A percentile compares a stretch with the other conserved stretches of the same genome.
phyloP scores from a whole-genome alignment of 2,329 filamentous ascomycete genomes.

The Passalora sequoiae region DNA sequence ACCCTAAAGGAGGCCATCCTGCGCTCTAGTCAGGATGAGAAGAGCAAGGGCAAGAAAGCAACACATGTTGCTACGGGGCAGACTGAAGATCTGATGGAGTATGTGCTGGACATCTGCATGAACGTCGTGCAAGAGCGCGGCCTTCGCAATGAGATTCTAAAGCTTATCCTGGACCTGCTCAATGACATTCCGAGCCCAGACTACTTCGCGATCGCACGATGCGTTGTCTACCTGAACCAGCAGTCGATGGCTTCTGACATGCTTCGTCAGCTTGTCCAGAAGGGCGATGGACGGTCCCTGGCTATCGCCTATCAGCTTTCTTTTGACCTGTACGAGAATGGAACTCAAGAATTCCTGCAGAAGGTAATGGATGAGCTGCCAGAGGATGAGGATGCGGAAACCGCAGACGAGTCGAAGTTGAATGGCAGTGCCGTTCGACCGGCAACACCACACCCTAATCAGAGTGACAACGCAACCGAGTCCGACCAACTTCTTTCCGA shows the following conservation, averaged over 20 bases:
- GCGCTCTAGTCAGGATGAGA: slow-evolving; percentile 81
- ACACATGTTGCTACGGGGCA: slow-evolving; percentile 52
- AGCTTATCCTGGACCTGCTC: slow-evolving; percentile 88
- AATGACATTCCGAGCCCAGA: slow-evolving; percentile 89
- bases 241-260: slow-evolving; percentile 86
- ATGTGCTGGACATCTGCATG: slow-evolving; percentile 93
- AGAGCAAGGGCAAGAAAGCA: slow-evolving; percentile 56
- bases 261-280: slow-evolving; percentile 72
- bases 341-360: slow-evolving; percentile 90
- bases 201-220: slow-evolving; percentile 97
- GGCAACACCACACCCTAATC: slow-evolving; percentile 29
- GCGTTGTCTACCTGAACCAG: slow-evolving; percentile 91
- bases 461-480: slow-evolving; percentile 50
- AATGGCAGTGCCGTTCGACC: slow-evolving; percentile 37
- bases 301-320: slow-evolving; percentile 94
- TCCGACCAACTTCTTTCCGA: slow-evolving; percentile 55
- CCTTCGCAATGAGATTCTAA: slow-evolving; percentile 76
- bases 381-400: slow-evolving; percentile 44
- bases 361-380: slow-evolving; percentile 83
- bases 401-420: slow-evolving; percentile 33
- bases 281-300: slow-evolving; percentile 70
- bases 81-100: slow-evolving; percentile 93
- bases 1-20: slow-evolving; percentile 82
- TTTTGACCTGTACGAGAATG: slow-evolving; percentile 97
- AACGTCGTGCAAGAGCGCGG: slow-evolving; percentile 91